Evolutionary conservation across 2,329 filamentous ascomycete species (phyloP).

Genomic region (Penicillium griseofulvum): DNA sequence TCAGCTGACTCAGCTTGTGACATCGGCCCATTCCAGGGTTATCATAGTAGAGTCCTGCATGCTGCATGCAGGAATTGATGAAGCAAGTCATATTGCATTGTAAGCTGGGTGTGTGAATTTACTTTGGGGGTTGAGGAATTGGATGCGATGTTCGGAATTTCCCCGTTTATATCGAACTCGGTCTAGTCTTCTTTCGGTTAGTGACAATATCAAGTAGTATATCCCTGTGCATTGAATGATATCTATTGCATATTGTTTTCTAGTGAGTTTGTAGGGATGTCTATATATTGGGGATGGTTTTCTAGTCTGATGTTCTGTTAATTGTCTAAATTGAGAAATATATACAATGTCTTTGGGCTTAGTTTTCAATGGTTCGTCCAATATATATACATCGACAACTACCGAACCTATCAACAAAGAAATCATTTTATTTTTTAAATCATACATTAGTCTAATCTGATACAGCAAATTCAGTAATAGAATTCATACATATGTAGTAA

Average conservation of each 20-base stretch:
- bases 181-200: conserved; percentile 4
- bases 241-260: neutral
- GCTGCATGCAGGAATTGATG: neutral
- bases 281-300: neutral
- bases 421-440: neutral
- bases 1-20: conserved; percentile 23
- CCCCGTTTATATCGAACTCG: neutral
- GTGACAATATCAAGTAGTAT: neutral
- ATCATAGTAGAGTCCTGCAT: neutral
- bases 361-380: neutral
- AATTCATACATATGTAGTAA: rapidly evolving
- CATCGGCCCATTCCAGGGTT: conserved; percentile 5
- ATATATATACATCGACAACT: neutral
- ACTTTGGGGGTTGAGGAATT: neutral
- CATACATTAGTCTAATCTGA: too few species aligned
- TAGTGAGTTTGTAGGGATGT: neutral
- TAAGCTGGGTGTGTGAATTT: neutral
- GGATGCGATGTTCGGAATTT: neutral
- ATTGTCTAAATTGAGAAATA: neutral
- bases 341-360: neutral
- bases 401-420: neutral
- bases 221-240: neutral
- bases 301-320: rapidly evolving
- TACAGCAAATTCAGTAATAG: neutral
- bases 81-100: conserved; percentile 4